These are phyloP conservation scores for Colletotrichum sansevieriae DNA, from an alignment of 2,329 filamentous ascomycete species.

Conservation along the genomic window DNA sequence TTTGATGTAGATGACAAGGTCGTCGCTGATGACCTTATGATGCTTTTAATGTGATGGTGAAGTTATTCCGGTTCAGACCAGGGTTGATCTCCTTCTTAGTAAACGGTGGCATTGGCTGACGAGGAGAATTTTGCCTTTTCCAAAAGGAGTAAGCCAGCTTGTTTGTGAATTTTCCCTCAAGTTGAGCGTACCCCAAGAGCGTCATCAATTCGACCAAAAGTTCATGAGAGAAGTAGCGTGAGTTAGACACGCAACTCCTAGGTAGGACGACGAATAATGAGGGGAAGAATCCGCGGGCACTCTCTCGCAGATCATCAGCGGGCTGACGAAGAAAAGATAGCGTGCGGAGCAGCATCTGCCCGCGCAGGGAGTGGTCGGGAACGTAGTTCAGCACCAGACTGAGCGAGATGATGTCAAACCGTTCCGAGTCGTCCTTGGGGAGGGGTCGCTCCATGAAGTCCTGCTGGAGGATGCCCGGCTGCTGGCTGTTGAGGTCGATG, in stretches of 20 bases:
- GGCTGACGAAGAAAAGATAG: constrained; percentile 73
- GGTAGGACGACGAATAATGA: constrained; percentile 91
- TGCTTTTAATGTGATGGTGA: constrained; percentile 78
- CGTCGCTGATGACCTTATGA: constrained; percentile 42
- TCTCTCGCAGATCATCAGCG: constrained; percentile 39
- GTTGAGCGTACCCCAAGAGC: constrained; percentile 77
- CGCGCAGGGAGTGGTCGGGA: constrained; percentile 78
- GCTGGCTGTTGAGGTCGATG: constrained; percentile 93
- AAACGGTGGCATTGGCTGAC: constrained; percentile 55
- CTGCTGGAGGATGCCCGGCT: constrained; percentile 83
- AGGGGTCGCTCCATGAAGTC: constrained; percentile 93
- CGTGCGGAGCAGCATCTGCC: constrained; percentile 87
- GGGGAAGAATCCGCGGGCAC: constrained; percentile 63
- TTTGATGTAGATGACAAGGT: neutral
- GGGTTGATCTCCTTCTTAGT: constrained; percentile 83
- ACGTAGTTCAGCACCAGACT: constrained; percentile 97
- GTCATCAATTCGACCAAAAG: constrained; percentile 80
- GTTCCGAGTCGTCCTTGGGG: constrained; percentile 70
- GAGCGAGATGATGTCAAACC: constrained; percentile 91
- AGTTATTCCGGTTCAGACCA: constrained; percentile 87
- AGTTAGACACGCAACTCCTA: constrained; percentile 88
- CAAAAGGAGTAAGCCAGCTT: constrained; percentile 95
- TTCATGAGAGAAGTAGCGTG: constrained; percentile 84
- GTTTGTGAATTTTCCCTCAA: constrained; percentile 78
- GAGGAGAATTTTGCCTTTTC: constrained; percentile 58